Evolutionary conservation across 2,329 filamentous ascomycete species (phyloP).

Genomic region (Cordyceps cicadae): DNA sequence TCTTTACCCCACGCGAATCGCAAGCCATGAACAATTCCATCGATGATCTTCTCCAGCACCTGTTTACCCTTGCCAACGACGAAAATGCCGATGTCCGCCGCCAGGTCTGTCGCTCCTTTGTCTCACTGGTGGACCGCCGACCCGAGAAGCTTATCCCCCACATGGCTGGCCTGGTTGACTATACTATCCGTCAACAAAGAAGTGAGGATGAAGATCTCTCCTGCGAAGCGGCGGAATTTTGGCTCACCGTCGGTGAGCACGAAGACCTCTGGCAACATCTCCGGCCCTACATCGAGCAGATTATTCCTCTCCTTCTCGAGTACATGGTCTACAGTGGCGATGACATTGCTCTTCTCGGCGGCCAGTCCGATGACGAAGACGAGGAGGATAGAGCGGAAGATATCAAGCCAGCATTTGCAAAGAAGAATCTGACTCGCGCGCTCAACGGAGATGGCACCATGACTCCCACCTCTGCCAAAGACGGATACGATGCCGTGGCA

Average conservation of each 20-base stretch:
- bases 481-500: constrained; percentile 48
- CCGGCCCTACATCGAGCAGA: constrained; percentile 69
- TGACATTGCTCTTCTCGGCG: constrained; percentile 77
- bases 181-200: constrained; percentile 84
- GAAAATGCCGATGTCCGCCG: constrained; percentile 72
- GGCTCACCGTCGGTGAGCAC: constrained; percentile 88
- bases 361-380: constrained; percentile 81
- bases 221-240: constrained; percentile 93
- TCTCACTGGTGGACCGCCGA: constrained; percentile 81
- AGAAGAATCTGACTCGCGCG: constrained; percentile 51
- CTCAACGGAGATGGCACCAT: constrained; percentile 43
- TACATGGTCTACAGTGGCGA: constrained; percentile 97
- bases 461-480: constrained; percentile 43
- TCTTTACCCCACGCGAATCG: constrained; percentile 80
- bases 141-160: constrained; percentile 88
- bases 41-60: constrained; percentile 70
- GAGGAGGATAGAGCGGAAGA: constrained; percentile 85
- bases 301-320: constrained; percentile 82
- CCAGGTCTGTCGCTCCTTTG: constrained; percentile 88
- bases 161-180: constrained; percentile 80
- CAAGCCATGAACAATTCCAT: constrained; percentile 73
- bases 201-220: constrained; percentile 83
- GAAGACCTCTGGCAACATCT: constrained; percentile 68
- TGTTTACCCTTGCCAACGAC: constrained; percentile 77
- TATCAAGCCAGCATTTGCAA: constrained; percentile 86